Conservation (phyloP, 202 grass and related monocot species). For the Carex sylvatica region DNA sequence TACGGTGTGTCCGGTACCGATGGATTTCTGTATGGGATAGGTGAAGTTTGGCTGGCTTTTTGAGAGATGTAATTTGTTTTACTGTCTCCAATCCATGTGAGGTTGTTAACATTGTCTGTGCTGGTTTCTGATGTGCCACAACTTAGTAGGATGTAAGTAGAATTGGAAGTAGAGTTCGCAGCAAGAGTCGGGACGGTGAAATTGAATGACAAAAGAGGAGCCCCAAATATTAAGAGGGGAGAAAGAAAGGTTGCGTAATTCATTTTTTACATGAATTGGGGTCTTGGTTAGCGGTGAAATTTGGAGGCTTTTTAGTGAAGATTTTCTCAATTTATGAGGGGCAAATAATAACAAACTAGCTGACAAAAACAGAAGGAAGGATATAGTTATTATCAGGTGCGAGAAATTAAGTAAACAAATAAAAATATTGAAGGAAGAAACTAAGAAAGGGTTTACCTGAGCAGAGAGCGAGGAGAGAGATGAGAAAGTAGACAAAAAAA, state of each 20-base stretch:
- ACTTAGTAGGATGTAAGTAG: constrained; percentile 41
- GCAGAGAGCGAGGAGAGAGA: not conserved
- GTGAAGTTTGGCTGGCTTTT: constrained; percentile 16
- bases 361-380: not conserved
- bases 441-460: not conserved
- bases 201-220: not conserved
- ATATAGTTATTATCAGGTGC: not conserved
- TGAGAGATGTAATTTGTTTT: constrained; percentile 10
- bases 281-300: not conserved
- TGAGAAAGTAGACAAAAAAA: not conserved
- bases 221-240: not conserved
- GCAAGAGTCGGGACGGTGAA: constrained; percentile 11
- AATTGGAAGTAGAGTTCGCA: not conserved
- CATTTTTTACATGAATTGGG: constrained; percentile 20
- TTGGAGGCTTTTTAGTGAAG: not conserved
- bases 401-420: not conserved
- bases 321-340: not conserved
- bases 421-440: not conserved
- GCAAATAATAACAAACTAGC: not conserved
- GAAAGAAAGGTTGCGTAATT: not conserved
- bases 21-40: constrained; percentile 2
- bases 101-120: constrained; percentile 32
- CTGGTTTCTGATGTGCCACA: constrained; percentile 39
- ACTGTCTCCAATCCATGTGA: constrained; percentile 46
- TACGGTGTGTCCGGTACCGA: constrained; percentile 30